Evolutionary conservation across 768 basidiomycete species (phyloP), one percentile per base, ranked within the genome.

Genomic region (Cantharellus anzutake): DNA sequence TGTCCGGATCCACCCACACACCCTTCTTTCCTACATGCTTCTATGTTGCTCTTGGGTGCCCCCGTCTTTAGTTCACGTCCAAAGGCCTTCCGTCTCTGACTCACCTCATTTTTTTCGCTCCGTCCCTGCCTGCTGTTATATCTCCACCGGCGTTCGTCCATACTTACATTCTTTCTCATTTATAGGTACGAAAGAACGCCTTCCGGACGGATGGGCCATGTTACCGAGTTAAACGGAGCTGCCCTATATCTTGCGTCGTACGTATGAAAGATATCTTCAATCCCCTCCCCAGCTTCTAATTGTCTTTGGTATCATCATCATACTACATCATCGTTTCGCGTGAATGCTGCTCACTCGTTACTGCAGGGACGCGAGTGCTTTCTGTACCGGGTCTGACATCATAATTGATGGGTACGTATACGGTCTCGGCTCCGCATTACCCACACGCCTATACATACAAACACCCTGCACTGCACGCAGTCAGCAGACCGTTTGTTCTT

Each of bases 221-320:
- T 61, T 41, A 37, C 42, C 34, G 60, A 61, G 52, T 58, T 61
- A 35, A 61, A 52, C 40, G 60, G 60, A 29, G 42, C 57, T n/a
- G 60, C 60, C n/a, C 60, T 61, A 42, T 61, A 61, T 52, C 60
- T 61, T 29, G 60, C 60, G 5, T 61, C 42, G 60, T 61, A 51
- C 39, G 51, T 39, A 34, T 56, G 20, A 11, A 56, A 16, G 4
- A 20, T 41, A 29, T 14, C 34, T 35, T 38, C 14, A 44, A 35
- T 38, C 37, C 39, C 20, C 37, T 37, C 48, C 59, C 42, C 44
- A 37, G 34, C 39, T 60, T 5, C 5, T 35, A 7, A 29, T 53
- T 16, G 1, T 11, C 7, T 57, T 53, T 38, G 20, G 29, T 39
- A 20, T 42, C 20, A 3, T 2, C 34, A 38, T 60, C 57, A 40